phyloP scores from a whole-genome alignment of 805 yeast genomes.

The Myxozyma geophila region DNA sequence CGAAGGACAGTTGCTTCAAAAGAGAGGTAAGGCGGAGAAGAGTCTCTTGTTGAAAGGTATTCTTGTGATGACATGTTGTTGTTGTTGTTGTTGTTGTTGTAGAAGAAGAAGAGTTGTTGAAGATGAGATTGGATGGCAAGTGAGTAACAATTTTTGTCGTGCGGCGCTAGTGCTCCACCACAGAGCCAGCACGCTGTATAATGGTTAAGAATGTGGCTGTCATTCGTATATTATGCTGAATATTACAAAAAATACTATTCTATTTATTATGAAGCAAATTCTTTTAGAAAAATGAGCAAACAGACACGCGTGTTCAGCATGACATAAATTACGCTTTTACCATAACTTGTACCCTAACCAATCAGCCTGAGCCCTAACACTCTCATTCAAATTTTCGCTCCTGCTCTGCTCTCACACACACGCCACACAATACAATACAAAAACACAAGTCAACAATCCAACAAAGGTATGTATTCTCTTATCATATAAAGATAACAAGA shows the following conservation, averaged over 20 bases:
- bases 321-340: neutral
- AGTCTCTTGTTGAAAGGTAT: conserved; percentile 50
- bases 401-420: neutral
- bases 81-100: neutral
- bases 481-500: neutral
- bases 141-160: conserved; percentile 7
- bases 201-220: too few species aligned
- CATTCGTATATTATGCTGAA: neutral
- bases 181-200: too few species aligned
- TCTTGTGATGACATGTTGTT: conserved; percentile 21
- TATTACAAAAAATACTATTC: neutral
- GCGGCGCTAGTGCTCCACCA: neutral
- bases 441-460: too few species aligned
- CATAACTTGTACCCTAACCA: conserved; percentile 7
- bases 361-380: conserved; percentile 1
- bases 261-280: too few species aligned
- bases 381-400: conserved; percentile 1
- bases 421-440: too few species aligned
- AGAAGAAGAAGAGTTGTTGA: neutral
- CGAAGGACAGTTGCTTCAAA: conserved; percentile 51
- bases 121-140: neutral
- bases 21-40: conserved; percentile 41
- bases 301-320: neutral
- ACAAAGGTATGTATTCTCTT: neutral
- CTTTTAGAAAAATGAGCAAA: neutral